These are phyloP conservation scores for Cordyceps cateniannulata DNA, from an alignment of 2,329 filamentous ascomycete genomes.

Conservation along the genomic window DNA sequence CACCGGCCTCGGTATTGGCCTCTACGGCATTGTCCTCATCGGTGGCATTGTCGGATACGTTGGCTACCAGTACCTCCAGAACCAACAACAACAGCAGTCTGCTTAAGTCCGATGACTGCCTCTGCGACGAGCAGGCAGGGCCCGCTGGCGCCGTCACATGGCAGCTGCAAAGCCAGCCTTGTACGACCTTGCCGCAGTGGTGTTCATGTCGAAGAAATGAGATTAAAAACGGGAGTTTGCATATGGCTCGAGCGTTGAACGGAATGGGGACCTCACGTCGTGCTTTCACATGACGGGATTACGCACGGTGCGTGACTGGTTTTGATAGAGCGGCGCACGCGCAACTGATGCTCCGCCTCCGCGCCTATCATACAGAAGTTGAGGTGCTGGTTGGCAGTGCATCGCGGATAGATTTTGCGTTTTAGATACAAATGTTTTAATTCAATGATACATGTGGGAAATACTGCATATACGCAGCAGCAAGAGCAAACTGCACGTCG, in stretches of 20 bases:
- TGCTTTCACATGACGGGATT: neutral
- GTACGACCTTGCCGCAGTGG: neutral
- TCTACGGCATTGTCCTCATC: slow-evolving; percentile 75
- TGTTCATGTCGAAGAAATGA: neutral
- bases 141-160: neutral
- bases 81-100: slow-evolving; percentile 37
- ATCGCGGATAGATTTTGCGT: slow-evolving; percentile 3
- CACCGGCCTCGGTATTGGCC: slow-evolving; percentile 63
- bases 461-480: neutral
- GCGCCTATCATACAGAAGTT: neutral
- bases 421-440: slow-evolving; percentile 12
- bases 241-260: slow-evolving; percentile 11
- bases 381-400: neutral
- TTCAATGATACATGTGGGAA: slow-evolving; percentile 8
- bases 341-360: slow-evolving; percentile 12
- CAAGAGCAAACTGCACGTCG: neutral
- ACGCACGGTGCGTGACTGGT: slow-evolving; percentile 1
- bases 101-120: neutral
- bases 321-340: slow-evolving; percentile 10
- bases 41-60: slow-evolving; percentile 72
- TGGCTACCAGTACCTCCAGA: slow-evolving; percentile 79
- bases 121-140: neutral
- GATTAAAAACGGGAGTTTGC: slow-evolving; percentile 5
- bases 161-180: neutral
- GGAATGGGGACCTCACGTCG: neutral